Conservation (phyloP, 345 rosid genomes). For the Linum tenue region DNA sequence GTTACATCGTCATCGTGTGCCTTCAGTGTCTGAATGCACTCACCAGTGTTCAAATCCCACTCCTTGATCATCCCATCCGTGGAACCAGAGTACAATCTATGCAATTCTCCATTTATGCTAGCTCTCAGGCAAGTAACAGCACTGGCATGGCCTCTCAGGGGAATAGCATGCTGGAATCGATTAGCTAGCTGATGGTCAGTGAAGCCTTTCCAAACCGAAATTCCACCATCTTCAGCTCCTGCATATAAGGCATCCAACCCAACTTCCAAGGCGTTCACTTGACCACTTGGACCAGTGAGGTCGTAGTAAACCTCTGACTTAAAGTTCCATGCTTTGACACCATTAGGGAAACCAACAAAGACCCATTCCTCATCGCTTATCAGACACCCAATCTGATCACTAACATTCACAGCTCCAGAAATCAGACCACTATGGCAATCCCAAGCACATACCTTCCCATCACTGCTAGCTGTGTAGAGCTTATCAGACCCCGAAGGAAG, state of each 20-base stretch:
- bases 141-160: constrained; percentile 30
- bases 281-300: constrained; percentile 39
- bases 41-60: constrained; percentile 44
- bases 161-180: constrained; percentile 27
- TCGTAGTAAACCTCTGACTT: constrained; percentile 24
- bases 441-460: constrained; percentile 42
- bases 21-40: constrained; percentile 29
- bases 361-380: constrained; percentile 55
- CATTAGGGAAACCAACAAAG: constrained; percentile 45
- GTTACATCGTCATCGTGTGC: constrained; percentile 41
- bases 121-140: constrained; percentile 31
- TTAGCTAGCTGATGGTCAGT: constrained; percentile 12
- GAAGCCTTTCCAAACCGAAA: constrained; percentile 41
- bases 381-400: constrained; percentile 39
- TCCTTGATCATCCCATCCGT: constrained; percentile 42
- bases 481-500: constrained; percentile 43
- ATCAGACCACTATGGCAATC: constrained; percentile 47
- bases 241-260: constrained; percentile 42
- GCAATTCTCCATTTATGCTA: constrained; percentile 10
- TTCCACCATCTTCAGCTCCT: constrained; percentile 46
- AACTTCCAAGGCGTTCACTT: constrained; percentile 34
- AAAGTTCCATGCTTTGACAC: constrained; percentile 46
- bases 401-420: constrained; percentile 22
- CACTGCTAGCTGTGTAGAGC: constrained; percentile 47
- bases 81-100: constrained; percentile 39